Percentiles rank a stretch among this genome's conserved stretches.
phyloP scores from a whole-genome alignment of 116 monocot genomes.

The Zostera marina region DNA sequence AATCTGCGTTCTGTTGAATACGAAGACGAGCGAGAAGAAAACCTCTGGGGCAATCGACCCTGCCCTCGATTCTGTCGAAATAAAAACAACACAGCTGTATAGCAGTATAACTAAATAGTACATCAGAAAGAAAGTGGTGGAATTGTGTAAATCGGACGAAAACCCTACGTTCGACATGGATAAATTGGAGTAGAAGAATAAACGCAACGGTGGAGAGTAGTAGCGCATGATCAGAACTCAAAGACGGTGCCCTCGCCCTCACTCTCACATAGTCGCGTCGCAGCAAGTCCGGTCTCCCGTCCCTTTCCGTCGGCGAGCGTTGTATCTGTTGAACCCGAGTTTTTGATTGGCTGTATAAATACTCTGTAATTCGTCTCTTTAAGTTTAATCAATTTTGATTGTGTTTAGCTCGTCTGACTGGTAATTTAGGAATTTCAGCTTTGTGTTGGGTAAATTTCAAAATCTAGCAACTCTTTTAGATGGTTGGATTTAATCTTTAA shows the following conservation, averaged over 20 bases:
- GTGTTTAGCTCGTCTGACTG: no score
- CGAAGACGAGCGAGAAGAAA: background rate
- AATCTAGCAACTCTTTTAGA: no score
- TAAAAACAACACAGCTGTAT: background rate
- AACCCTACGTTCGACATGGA: conserved; percentile 1
- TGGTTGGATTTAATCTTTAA: no score
- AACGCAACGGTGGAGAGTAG: background rate
- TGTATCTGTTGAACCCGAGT: no score
- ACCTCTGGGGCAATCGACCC: background rate
- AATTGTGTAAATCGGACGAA: background rate
- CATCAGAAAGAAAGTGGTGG: background rate
- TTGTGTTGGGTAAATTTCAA: no score
- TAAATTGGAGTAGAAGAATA: background rate
- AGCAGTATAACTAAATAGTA: background rate
- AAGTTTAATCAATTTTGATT: no score
- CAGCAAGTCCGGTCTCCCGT: no score
- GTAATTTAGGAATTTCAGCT: conserved; percentile 32
- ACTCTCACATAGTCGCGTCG: no score
- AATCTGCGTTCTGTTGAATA: background rate
- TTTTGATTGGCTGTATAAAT: no score
- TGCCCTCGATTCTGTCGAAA: background rate
- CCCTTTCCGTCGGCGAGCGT: no score
- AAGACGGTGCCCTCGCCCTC: no score
- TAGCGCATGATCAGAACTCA: background rate
- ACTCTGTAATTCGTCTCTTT: no score